A percentile compares a stretch with the other conserved stretches of the same genome.
These are phyloP conservation scores for Cercospora berteroae DNA, from an alignment of 2,329 filamentous ascomycete species.

Conservation along the genomic window DNA sequence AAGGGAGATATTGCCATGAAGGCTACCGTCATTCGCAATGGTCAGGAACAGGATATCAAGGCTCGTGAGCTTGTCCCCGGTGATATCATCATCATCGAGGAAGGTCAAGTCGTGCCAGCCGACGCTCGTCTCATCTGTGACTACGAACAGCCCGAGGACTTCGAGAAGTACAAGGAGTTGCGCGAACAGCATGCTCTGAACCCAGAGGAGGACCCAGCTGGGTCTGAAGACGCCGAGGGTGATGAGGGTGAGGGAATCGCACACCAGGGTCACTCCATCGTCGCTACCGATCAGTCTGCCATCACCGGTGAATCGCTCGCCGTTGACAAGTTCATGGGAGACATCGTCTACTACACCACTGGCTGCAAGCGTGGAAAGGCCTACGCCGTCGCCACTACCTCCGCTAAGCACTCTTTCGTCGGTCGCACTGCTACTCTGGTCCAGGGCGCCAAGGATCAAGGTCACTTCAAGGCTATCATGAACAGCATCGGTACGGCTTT, in stretches of 20 bases:
- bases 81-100: slow-evolving; percentile 72
- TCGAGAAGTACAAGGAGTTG: slow-evolving; percentile 65
- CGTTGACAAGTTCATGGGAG: slow-evolving; percentile 76
- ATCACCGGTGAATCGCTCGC: slow-evolving; percentile 79
- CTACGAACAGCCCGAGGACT: slow-evolving; percentile 66
- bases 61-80: slow-evolving; percentile 73
- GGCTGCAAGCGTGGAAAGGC: slow-evolving; percentile 79
- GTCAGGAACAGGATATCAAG: slow-evolving; percentile 65
- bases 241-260: slow-evolving; percentile 59
- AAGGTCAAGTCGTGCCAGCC: slow-evolving; percentile 68
- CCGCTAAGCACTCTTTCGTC: slow-evolving; percentile 71
- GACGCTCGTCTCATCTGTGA: slow-evolving; percentile 71
- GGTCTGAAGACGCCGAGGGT: slow-evolving; percentile 59
- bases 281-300: slow-evolving; percentile 74
- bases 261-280: slow-evolving; percentile 63
- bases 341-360: slow-evolving; percentile 74
- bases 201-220: slow-evolving; percentile 59
- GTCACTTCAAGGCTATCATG: slow-evolving; percentile 82
- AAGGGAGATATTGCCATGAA: slow-evolving; percentile 80
- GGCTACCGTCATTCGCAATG: slow-evolving; percentile 65
- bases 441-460: slow-evolving; percentile 71
- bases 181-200: slow-evolving; percentile 52
- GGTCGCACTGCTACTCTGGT: slow-evolving; percentile 72
- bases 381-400: slow-evolving; percentile 65
- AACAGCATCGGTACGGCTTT: slow-evolving; percentile 74